Percentiles rank a stretch among this genome's conserved stretches.
Evolutionary conservation across 495 filamentous ascomycete genomes (phyloP).

Genomic region (Daldinia childiae): DNA sequence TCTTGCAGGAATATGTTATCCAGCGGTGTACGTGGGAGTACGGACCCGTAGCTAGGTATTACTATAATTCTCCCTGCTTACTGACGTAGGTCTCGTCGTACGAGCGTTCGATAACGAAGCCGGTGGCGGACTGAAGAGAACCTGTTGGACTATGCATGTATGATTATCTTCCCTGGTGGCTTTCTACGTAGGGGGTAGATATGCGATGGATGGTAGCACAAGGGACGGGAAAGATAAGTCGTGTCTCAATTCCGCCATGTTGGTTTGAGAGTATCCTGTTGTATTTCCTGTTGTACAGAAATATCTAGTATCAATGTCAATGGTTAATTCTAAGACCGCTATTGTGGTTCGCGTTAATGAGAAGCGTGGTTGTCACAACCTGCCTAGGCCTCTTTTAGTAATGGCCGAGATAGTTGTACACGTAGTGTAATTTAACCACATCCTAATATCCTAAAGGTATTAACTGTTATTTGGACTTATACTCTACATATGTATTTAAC

Average conservation of each 20-base stretch:
- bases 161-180: background rate
- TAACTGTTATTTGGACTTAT: no score
- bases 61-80: background rate
- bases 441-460: no score
- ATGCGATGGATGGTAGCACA: background rate
- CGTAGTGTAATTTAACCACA: no score
- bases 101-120: background rate
- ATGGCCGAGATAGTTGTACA: no score
- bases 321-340: no score
- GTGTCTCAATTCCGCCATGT: background rate
- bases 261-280: background rate
- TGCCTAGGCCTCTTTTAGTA: background rate
- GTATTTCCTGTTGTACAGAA: no score
- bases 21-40: background rate
- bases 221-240: background rate
- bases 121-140: constrained; percentile 10
- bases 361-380: background rate
- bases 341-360: background rate
- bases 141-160: no score
- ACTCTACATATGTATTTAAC: background rate
- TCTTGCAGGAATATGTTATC: no score
- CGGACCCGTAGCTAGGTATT: background rate
- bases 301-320: no score
- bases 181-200: background rate
- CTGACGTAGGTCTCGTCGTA: background rate